phyloP scores from a whole-genome alignment of 768 basidiomycete species.

The Phylloporus sp. region DNA sequence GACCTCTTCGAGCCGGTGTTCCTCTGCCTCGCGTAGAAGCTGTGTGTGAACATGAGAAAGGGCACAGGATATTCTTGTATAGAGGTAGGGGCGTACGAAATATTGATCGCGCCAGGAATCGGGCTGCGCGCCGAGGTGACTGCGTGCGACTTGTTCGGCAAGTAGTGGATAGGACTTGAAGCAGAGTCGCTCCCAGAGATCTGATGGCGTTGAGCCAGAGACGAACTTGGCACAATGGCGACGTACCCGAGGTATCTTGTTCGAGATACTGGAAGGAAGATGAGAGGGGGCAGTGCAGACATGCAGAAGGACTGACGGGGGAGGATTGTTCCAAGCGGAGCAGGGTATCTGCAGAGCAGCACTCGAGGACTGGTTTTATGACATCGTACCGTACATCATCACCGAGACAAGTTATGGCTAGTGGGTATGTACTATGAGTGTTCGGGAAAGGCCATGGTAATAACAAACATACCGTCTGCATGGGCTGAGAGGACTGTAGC shows the following conservation, averaged over 20 bases:
- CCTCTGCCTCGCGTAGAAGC: slow-evolving; percentile 55
- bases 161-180: slow-evolving; percentile 54
- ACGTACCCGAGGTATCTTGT: slow-evolving; percentile 51
- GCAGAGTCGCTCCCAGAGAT: slow-evolving; percentile 65
- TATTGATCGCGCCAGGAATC: slow-evolving; percentile 67
- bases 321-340: slow-evolving; percentile 62
- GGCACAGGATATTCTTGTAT: not conserved
- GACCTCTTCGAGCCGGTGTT: slow-evolving; percentile 58
- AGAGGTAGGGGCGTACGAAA: slow-evolving; percentile 44
- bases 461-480: slow-evolving; percentile 62
- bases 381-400: slow-evolving; percentile 55
- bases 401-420: slow-evolving; percentile 64
- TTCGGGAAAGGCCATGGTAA: too few species aligned
- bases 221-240: not conserved
- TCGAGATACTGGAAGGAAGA: slow-evolving; percentile 42
- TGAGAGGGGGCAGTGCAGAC: slow-evolving; percentile 13
- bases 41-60: slow-evolving; percentile 27
- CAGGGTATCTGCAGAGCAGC: slow-evolving; percentile 67
- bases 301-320: slow-evolving; percentile 46
- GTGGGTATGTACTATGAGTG: too few species aligned
- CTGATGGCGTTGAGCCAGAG: slow-evolving; percentile 32
- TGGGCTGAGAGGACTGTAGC: slow-evolving; percentile 52
- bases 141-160: slow-evolving; percentile 41
- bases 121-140: slow-evolving; percentile 41
- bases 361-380: slow-evolving; percentile 68